phyloP scores from a whole-genome alignment of 176 grass and related monocot genomes.

The Melocanna baccifera region DNA sequence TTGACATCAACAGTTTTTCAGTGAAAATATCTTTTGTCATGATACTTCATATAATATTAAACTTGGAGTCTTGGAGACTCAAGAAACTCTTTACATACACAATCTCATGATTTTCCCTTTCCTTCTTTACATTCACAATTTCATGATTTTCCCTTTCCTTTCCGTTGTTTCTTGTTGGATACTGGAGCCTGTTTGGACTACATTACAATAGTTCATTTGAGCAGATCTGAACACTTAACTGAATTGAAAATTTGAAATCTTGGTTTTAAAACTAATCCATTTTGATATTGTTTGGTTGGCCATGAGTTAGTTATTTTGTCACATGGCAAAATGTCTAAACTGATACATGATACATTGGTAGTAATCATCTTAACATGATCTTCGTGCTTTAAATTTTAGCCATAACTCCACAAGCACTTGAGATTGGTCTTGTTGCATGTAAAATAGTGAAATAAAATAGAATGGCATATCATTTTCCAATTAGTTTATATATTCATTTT shows the following conservation, averaged over 20 bases:
- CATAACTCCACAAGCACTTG: neutral
- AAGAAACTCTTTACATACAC: neutral
- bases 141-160: neutral
- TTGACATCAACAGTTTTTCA: neutral
- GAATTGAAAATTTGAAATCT: neutral
- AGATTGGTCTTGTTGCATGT: neutral
- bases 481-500: slow-evolving; percentile 3
- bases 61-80: neutral
- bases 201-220: neutral
- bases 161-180: too few relatives aligned
- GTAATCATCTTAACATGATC: neutral
- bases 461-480: neutral
- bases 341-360: neutral
- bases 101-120: neutral
- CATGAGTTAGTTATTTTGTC: neutral
- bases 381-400: neutral
- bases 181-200: neutral
- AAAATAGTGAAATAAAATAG: neutral
- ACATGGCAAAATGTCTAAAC: neutral
- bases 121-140: neutral
- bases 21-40: neutral
- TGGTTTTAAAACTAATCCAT: neutral
- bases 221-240: neutral
- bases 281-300: neutral
- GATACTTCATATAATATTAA: neutral